Conservation (phyloP, 306 rosid genomes). For the Glycine latifolia region DNA sequence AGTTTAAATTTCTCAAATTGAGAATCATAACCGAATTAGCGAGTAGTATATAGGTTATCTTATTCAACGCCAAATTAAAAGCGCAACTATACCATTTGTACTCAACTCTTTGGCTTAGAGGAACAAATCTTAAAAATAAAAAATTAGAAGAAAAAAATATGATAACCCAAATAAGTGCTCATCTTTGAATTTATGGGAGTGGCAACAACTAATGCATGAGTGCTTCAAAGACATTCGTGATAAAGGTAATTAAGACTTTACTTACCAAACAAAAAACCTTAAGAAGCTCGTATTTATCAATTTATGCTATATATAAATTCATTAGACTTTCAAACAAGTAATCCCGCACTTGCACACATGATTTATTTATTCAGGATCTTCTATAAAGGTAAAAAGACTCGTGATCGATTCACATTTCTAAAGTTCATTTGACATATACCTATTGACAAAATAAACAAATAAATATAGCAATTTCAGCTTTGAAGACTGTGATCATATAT, state of each 20-base stretch:
- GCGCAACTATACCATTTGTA: no score
- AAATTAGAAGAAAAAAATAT: background rate
- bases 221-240: no score
- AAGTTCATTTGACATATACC: background rate
- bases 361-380: constrained; percentile 8
- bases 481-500: background rate
- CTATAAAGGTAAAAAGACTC: background rate
- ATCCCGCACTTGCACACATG: background rate
- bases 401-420: background rate
- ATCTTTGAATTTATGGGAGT: no score
- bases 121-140: background rate
- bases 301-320: background rate
- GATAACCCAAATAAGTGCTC: no score
- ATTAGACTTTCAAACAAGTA: background rate
- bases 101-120: no score
- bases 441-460: background rate
- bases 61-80: no score
- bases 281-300: background rate
- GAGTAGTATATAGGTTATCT: no score
- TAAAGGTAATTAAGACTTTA: no score
- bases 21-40: no score
- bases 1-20: no score
- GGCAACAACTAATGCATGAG: no score
- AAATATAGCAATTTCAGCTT: background rate
- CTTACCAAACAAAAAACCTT: background rate